phyloP scores from a whole-genome alignment of 768 basidiomycete genomes.

The Tubosaeta brunneosetosa region DNA sequence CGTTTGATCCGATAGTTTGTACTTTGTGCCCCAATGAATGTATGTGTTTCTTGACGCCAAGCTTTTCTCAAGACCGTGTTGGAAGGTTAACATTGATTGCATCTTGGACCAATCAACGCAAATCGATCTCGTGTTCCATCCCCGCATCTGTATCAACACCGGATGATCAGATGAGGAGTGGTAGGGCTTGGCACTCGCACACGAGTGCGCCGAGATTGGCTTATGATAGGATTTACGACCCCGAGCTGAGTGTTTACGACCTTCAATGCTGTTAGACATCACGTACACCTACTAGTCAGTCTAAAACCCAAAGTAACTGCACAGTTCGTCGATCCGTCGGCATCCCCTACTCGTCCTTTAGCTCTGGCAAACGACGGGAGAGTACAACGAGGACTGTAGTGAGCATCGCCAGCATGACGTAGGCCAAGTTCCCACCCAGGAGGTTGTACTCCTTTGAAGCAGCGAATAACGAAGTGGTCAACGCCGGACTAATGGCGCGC shows the following conservation, averaged over 20 bases:
- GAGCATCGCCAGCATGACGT: constrained; percentile 37
- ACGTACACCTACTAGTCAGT: too few relatives aligned
- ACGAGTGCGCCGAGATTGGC: too few relatives aligned
- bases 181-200: too few relatives aligned
- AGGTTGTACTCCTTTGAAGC: constrained; percentile 44
- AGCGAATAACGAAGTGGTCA: constrained; percentile 48
- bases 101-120: neutral
- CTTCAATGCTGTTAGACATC: too few relatives aligned
- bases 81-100: neutral
- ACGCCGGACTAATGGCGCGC: constrained; percentile 46
- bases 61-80: neutral
- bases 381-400: constrained; percentile 15
- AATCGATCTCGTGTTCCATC: too few relatives aligned
- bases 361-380: constrained; percentile 8
- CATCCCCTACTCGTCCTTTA: neutral
- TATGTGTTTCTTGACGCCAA: neutral
- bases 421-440: constrained; percentile 48
- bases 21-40: neutral
- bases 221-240: too few relatives aligned
- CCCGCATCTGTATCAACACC: too few relatives aligned
- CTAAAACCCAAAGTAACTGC: too few relatives aligned
- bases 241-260: too few relatives aligned
- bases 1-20: neutral
- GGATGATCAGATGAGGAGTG: too few relatives aligned
- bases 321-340: too few relatives aligned